Base-by-base conservation (phyloP, 805 yeast genomes). In the Suhomyces xylopsoci region DNA sequence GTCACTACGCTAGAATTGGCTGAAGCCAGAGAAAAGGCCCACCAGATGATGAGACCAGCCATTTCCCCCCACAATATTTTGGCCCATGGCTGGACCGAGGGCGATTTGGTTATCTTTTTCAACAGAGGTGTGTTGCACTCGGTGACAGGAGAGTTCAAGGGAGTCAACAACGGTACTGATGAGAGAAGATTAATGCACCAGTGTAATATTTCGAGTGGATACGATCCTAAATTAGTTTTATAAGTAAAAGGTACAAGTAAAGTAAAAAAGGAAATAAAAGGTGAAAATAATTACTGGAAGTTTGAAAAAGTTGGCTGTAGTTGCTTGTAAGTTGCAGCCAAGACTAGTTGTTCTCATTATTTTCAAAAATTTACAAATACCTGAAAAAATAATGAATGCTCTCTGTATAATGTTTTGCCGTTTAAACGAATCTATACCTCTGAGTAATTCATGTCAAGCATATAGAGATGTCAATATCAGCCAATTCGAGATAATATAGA, bases 81-180 rank as follows among this genome's bases (percentile, higher is more conserved):
- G 68, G 87, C 91, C 3, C 96, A 90, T 67, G 81, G 82, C 47
- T 90, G 97, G 97, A 71, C 73, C 17, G 79, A 83, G 58, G 97
- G 96, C 51, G 97, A 90, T 62, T 78, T 90, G 63, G 94, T 89
- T 34, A 84, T 90, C 51, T 90, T 90, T 77, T 90, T 78, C 71
- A 90, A 90, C 77, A 80, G 93, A 66, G 96, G 96, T 44, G 92
- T 90, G 9, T 88, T 93, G 87, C 97, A 90, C 66, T 83, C 93
- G 1, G 97, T 90, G 30, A 90, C 96, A 14, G 96, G 97, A 49
- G 96, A 90, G 69, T 86, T 90, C 70, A 74, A 74, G 60, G 79
- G 77, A 4, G 67, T 70, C 45, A 51, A 56, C 19, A 62, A 64
- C 44, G 84, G 81, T 17, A 79, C 80, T 17, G 89, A 87, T 47